Conservation (phyloP, 139 green algal genomes). For the Haematococcus lacustris region DNA sequence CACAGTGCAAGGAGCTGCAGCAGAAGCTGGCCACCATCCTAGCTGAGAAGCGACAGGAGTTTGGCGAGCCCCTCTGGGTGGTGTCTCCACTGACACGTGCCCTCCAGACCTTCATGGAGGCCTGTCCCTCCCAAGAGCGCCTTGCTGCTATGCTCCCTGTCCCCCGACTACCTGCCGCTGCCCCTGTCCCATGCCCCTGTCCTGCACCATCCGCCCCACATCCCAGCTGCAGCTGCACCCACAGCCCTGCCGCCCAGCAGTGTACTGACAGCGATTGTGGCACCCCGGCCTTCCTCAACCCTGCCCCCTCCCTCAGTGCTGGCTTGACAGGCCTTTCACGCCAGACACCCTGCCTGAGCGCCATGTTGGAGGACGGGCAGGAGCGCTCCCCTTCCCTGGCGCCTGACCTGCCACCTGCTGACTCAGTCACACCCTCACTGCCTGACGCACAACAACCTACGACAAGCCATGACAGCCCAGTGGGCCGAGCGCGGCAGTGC, state of each 20-base stretch:
- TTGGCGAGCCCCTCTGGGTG: constrained; percentile 26
- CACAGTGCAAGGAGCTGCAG: constrained; percentile 13
- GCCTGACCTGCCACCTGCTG: too few relatives aligned
- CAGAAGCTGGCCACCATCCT: constrained; percentile 1
- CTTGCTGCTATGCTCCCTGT: neutral
- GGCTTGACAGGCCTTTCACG: too few relatives aligned
- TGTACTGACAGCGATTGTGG: neutral
- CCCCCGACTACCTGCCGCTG: neutral
- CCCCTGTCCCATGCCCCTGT: neutral
- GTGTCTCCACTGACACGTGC: constrained; percentile 24
- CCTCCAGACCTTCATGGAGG: constrained; percentile 22
- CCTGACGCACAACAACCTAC: too few relatives aligned
- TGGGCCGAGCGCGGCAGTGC: too few relatives aligned
- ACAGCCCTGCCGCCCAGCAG: neutral
- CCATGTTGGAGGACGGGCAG: too few relatives aligned
- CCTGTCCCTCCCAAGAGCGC: constrained; percentile 15
- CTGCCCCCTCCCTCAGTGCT: too few relatives aligned
- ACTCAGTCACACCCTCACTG: too few relatives aligned
- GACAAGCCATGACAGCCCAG: too few relatives aligned
- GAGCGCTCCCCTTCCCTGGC: too few relatives aligned
- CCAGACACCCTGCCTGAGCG: too few relatives aligned
- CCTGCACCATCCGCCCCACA: neutral
- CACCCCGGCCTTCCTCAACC: neutral
- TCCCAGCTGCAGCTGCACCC: neutral
- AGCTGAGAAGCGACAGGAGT: constrained; percentile 13